These are phyloP conservation scores for Candida peoriensis DNA, from an alignment of 805 yeast genomes.

Conservation along the genomic window DNA sequence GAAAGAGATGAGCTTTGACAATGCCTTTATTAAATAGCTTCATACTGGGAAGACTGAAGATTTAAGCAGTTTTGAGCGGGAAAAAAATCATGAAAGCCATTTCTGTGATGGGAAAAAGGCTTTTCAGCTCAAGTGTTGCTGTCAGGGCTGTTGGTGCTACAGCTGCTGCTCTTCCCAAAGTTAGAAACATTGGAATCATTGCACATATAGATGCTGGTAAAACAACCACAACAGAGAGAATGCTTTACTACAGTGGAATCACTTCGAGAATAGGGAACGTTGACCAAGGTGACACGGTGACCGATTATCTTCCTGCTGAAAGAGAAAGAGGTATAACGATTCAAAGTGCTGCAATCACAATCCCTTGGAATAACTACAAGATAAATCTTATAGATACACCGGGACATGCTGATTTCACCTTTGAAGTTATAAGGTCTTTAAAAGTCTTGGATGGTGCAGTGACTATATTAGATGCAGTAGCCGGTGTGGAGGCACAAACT, in stretches of 20 bases:
- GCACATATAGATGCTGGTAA: conserved; percentile 99
- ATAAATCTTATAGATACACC: conserved; percentile 95
- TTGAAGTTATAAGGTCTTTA: conserved; percentile 86
- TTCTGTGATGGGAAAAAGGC: too few species aligned
- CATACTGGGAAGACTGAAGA: too few species aligned
- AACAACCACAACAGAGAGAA: conserved; percentile 94
- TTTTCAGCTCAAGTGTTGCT: too few species aligned
- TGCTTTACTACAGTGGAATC: conserved; percentile 85
- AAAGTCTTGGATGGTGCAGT: conserved; percentile 94
- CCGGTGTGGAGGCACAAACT: conserved; percentile 98
- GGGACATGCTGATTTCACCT: conserved; percentile 96
- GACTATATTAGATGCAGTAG: conserved; percentile 89
- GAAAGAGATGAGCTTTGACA: too few species aligned
- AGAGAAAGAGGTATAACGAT: conserved; percentile 92
- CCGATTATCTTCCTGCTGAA: conserved; percentile 88
- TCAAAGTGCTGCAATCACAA: conserved; percentile 91
- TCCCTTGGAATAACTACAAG: conserved; percentile 74
- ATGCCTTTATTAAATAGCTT: too few species aligned
- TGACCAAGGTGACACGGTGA: conserved; percentile 94
- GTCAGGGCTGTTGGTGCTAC: too few species aligned
- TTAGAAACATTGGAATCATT: conserved; percentile 89
- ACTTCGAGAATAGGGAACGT: conserved; percentile 84
- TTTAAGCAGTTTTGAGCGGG: too few species aligned
- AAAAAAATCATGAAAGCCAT: not conserved
- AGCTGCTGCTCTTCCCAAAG: too few species aligned